Evolutionary conservation across 192 early-diverging fungal species (phyloP), one percentile per base, ranked within the genome.

Genomic region (Mortierella hygrophila): DNA sequence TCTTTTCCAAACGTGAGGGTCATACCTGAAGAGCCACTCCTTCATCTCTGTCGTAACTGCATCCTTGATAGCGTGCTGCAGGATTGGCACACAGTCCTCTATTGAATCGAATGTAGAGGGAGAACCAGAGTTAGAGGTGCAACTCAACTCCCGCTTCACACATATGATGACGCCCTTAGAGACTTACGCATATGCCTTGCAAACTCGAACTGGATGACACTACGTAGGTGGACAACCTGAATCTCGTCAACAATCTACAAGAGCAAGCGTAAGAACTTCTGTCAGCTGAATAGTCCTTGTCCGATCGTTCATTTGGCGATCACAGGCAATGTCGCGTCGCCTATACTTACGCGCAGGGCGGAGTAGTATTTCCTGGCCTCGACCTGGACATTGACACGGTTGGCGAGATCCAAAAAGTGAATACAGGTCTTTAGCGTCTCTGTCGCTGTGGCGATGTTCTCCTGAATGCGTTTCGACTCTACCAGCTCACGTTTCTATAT

Each of bases 81-180:
- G 93, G n/a, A 93, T 91, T n/a, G 97, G 97, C 72, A 99, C 91
- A 79, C 94, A 96, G 63, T 93, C 91, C 87, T 94, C 97, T 97
- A 74, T 68, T 47, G 3, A 47, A 52, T 0, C 29, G 29, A 35
- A 38, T 16, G 60, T 41, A 6, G 21, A 40, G 6, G 38, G 38
- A 42, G 18, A 29, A 32, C 16, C n/a, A 13, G 8, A 23, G 60
- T 23, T 18, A 57, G 16, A 23, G 47, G 4, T 37, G 26, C 21
- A 54, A 41, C 9, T 57, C 32, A 3, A 76, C 21, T n/a, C 15
- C 11, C 68, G 65, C 23, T 46, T 29, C 35, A 35, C 18, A 16
- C 11, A 0, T 44, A 73, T 57, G 44, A 8, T 49, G 35, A 10
- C 21, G 1, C 26, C 26, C 29, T 21, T 29, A 18, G 29, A 13